Base-by-base conservation (phyloP, 192 early-diverging fungal species). In the Coemansia sp. region DNA sequence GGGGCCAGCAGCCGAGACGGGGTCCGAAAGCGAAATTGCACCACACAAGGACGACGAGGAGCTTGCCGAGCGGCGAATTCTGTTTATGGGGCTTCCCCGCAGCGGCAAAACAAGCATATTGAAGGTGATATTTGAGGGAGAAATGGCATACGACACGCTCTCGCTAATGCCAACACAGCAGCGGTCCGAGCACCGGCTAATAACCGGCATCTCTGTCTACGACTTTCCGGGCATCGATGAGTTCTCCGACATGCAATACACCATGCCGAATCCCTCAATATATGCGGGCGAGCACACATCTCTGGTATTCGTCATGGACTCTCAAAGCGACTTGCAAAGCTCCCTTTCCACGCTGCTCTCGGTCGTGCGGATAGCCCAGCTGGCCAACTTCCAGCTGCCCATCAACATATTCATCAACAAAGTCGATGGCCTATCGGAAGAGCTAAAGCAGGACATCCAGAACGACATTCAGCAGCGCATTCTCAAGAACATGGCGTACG, bases 321-420 rank as follows among this genome's bases (percentile, higher is more conserved):
- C 94, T 23, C 94, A 98, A 81, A 92, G 94, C 62, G 94, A 98
- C 46, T 87, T 89, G 55, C 79, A 82, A 32, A 86, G 88, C 32
- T 84, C 93, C 14, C 66, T 98, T 31, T 79, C 81, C 44, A 81
- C 83, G 48, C 74, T 98, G 4, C 84, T 84, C 49, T 62, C 81
- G 34, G 90, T 89, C 0, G 83, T 98, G 2, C 83, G 81, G 5
- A 72, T 66, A 11, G 93, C 93, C 5, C 86, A 90, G 62, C 69
- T 82, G 48, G 82, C 87, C 31, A 98, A 97, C 62, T 82, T 84
- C 48, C 80, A 83, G 53, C 88, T 98, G 8, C 84, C 87, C 0
- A 93, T 94, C 70, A 93, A 97, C 64, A 87, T 98, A 6, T 89
- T 98, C 51, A 88, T 98, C 47, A 92, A 98, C 80, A 98, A 98